Evolutionary conservation across 2,329 filamentous ascomycete species (phyloP).

Genomic region (Lachnum nothofagi): DNA sequence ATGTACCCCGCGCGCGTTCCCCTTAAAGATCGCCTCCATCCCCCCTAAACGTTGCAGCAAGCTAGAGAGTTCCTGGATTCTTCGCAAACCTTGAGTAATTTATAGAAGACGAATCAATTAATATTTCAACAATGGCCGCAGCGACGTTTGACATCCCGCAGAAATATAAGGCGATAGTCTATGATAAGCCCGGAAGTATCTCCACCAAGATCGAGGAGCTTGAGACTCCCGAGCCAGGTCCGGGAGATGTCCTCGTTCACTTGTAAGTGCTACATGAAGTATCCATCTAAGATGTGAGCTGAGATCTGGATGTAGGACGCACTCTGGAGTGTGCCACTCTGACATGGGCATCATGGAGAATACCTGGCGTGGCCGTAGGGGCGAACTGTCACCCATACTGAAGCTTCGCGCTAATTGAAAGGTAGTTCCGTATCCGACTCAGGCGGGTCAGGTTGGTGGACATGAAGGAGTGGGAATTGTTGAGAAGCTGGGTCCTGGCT

Average conservation of each 20-base stretch:
- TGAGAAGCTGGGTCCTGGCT: constrained; percentile 59
- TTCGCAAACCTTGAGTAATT: not conserved
- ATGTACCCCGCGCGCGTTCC: too few species aligned
- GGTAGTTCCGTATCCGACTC: constrained; percentile 53
- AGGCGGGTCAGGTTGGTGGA: constrained; percentile 59
- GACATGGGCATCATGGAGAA: constrained; percentile 55
- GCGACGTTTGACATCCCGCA: constrained; percentile 42
- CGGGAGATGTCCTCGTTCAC: constrained; percentile 58
- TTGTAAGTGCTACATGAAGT: constrained; percentile 39
- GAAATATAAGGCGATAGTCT: constrained; percentile 59
- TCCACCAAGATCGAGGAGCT: constrained; percentile 60
- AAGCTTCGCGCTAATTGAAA: constrained; percentile 42
- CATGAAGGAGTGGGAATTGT: constrained; percentile 65
- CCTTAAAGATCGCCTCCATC: too few species aligned
- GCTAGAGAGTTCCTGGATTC: too few species aligned
- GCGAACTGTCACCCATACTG: constrained; percentile 17
- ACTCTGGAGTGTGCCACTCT: constrained; percentile 61
- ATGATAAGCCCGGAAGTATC: constrained; percentile 60
- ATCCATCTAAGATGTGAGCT: not conserved
- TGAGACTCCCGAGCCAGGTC: constrained; percentile 59
- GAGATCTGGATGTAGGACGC: constrained; percentile 40
- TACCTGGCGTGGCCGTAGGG: constrained; percentile 29
- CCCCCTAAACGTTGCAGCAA: too few species aligned
- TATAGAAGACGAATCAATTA: not conserved
- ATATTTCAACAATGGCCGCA: constrained; percentile 24